phyloP scores from a whole-genome alignment of 352 stramenopile species.

The Ophiocytium majus region DNA sequence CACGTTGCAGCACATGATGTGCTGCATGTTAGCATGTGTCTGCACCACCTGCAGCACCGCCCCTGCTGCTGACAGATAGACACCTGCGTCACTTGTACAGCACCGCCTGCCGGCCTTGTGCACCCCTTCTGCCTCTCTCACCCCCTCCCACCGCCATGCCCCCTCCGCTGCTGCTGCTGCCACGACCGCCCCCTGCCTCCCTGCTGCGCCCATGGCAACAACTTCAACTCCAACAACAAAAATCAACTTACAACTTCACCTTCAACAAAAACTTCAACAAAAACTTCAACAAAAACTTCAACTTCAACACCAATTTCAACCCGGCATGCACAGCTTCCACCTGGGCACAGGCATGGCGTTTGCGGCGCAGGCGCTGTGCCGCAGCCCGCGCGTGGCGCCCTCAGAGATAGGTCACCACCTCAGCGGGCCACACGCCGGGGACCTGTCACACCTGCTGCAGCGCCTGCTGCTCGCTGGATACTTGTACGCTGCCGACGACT shows the following conservation, averaged over 20 bases:
- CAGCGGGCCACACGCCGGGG: slow-evolving; percentile 29
- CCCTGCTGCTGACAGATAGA: too few species aligned
- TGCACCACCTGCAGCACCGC: too few species aligned
- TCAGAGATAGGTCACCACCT: slow-evolving; percentile 28
- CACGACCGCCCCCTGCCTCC: not conserved
- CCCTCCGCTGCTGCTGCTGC: slow-evolving; percentile 16
- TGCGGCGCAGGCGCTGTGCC: slow-evolving; percentile 28
- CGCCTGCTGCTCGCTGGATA: slow-evolving; percentile 31
- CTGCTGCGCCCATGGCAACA: not conserved
- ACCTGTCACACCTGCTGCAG: slow-evolving; percentile 37
- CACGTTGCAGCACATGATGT: not conserved
- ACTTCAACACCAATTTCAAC: slow-evolving; percentile 26
- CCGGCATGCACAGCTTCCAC: slow-evolving; percentile 30
- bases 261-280: too few species aligned
- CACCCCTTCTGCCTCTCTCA: not conserved
- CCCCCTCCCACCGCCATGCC: not conserved
- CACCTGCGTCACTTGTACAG: too few species aligned
- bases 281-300: too few species aligned
- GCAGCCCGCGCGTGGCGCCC: slow-evolving; percentile 27
- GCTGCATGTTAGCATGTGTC: too few species aligned
- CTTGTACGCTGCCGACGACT: slow-evolving; percentile 47
- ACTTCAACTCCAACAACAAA: not conserved
- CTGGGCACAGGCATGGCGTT: slow-evolving; percentile 18
- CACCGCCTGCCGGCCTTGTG: not conserved
- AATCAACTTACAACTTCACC: too few species aligned